Percentiles rank a stretch among this genome's conserved stretches.
Conservation (phyloP, 805 yeast species). For the Cyberlindnera sargentensis region DNA sequence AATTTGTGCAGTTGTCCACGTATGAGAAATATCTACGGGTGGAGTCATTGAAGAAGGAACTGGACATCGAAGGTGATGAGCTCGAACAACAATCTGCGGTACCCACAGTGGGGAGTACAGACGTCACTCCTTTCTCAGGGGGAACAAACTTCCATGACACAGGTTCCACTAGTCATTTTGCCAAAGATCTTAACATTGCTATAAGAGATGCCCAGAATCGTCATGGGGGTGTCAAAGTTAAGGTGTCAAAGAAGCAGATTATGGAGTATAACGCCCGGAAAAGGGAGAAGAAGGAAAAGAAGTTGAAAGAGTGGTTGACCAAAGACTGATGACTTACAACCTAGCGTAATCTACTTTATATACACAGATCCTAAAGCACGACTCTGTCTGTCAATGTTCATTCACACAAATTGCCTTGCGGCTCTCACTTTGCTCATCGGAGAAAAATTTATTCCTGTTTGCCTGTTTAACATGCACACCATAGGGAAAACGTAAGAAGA, state of each 20-base stretch:
- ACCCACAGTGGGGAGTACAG: not conserved
- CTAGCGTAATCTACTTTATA: not conserved
- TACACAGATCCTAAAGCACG: too few species aligned
- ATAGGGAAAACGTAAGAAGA: not conserved
- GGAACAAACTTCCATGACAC: slow-evolving; percentile 5
- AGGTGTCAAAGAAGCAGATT: slow-evolving; percentile 5
- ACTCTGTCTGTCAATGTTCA: not conserved
- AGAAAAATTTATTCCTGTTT: not conserved
- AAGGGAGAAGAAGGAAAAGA: slow-evolving; percentile 3
- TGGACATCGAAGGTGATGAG: not conserved
- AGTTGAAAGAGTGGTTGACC: slow-evolving; percentile 4
- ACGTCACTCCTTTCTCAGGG: slow-evolving; percentile 1
- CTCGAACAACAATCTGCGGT: not conserved
- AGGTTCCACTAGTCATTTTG: slow-evolving; percentile 1
- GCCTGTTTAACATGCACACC: not conserved
- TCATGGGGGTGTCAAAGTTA: not conserved
- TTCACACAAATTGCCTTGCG: not conserved
- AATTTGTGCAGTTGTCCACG: slow-evolving; percentile 6
- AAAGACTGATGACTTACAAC: slow-evolving; percentile 1
- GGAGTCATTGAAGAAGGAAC: slow-evolving; percentile 2
- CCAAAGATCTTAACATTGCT: slow-evolving; percentile 2
- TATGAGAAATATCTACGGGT: slow-evolving; percentile 9
- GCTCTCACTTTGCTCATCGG: not conserved
- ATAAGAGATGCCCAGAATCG: not conserved
- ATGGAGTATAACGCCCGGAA: slow-evolving; percentile 3